phyloP scores from a whole-genome alignment of 1,139 yeast species.

The Debaryomyces singareniensis region DNA sequence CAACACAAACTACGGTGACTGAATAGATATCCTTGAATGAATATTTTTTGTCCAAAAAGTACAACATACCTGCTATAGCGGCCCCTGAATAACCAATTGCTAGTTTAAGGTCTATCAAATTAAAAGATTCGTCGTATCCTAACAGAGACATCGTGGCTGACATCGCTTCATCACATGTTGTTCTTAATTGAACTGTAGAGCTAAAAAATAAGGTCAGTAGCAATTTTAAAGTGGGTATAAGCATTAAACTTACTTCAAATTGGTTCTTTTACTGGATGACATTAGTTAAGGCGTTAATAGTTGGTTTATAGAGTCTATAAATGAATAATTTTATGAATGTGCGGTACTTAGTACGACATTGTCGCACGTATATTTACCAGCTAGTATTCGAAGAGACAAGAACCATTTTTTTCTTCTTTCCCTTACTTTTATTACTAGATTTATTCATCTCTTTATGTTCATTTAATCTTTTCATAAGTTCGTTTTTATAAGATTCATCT shows the following conservation, averaged over 20 bases:
- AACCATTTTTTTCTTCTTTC: slow-evolving; percentile 32
- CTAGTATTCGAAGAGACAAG: slow-evolving; percentile 14
- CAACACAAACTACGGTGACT: slow-evolving; percentile 27
- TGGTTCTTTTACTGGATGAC: slow-evolving; percentile 21
- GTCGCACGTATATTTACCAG: slow-evolving; percentile 4
- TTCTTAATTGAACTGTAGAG: slow-evolving; percentile 43
- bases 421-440: slow-evolving; percentile 19
- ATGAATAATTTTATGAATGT: too few relatives aligned
- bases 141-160: slow-evolving; percentile 40
- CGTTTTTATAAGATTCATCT: slow-evolving; percentile 43
- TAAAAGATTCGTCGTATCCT: slow-evolving; percentile 60
- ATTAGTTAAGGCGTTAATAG: too few relatives aligned
- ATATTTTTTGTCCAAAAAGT: slow-evolving; percentile 58
- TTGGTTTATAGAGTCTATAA: too few relatives aligned
- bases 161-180: slow-evolving; percentile 45
- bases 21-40: slow-evolving; percentile 33
- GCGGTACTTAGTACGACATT: slow-evolving; percentile 1
- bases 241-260: slow-evolving; percentile 20
- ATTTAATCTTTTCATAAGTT: slow-evolving; percentile 41
- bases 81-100: slow-evolving; percentile 67
- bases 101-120: slow-evolving; percentile 54
- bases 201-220: slow-evolving; percentile 12
- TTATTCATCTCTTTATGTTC: slow-evolving; percentile 36
- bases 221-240: slow-evolving; percentile 1
- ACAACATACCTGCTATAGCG: slow-evolving; percentile 58